Evolutionary conservation across 306 rosid genomes (phyloP), one percentile per base, ranked within the genome.

Genomic region (Corylus americana): DNA sequence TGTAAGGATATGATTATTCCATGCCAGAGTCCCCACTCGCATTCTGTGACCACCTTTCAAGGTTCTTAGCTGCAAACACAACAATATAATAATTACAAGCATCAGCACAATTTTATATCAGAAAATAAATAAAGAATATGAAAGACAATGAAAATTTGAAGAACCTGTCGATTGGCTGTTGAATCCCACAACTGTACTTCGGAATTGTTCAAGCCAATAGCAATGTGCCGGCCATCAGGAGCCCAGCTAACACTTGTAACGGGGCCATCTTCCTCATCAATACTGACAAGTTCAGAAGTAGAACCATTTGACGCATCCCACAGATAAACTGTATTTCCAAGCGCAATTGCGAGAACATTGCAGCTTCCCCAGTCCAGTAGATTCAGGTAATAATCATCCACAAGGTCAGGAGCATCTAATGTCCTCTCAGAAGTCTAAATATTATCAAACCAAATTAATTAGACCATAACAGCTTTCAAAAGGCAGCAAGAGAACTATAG

Each of bases 101-200:
- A 31, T 17, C 8, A 54, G 75, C 20, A 11, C 53, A 49, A 59
- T 69, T 16, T 25, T n/a, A 50, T n/a, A 20, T 11, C 8, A 49
- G 25, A 51, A 39, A 55, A 11, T 12, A 4, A 87, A 83, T 83
- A 42, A 50, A 11, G 53, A 7, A 10, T 7, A 12, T 25, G 42
- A 7, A 27, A 0, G 7, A 73, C 7, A 29, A 73, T 0, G 13
- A 48, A 25, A 14, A 35, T 27, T 8, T 10, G 3, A 80, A 20
- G 8, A 62, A 92, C 97, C 91, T 86, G 88, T 73, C 77, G 73
- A 8, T 61, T 47, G 18, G 91, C 25, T 8, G 80, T 31, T 16
- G 94, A 87, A 80, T 93, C 97, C 97, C 97, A 93, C 0, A 93
- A 70, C 83, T 93, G 97, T 37, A 93, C 96, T 78, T 75, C 87